Conservation (phyloP, 306 rosid species). For the Aeschynomene evenia region DNA sequence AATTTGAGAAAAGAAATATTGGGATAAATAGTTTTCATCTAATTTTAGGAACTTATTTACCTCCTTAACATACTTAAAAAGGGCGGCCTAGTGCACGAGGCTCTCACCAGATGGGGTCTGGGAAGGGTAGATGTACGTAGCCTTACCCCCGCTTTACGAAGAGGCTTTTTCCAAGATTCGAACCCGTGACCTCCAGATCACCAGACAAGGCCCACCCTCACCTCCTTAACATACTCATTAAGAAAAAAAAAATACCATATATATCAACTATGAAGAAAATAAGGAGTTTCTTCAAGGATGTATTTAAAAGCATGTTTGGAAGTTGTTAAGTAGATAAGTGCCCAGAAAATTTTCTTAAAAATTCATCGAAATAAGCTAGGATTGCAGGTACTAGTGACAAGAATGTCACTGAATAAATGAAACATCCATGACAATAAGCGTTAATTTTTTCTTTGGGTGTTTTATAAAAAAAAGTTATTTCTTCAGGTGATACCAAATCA, state of each 20-base stretch:
- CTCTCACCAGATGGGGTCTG: too few species aligned
- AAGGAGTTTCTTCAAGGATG: neutral
- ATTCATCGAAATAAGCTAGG: constrained; percentile 1
- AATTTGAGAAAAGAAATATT: neutral
- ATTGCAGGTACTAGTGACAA: neutral
- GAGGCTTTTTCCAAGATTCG: too few species aligned
- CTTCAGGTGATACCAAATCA: neutral
- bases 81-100: too few species aligned
- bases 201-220: too few species aligned
- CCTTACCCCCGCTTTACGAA: too few species aligned
- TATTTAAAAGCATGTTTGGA: neutral
- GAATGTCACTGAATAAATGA: neutral
- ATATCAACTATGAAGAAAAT: constrained; percentile 10
- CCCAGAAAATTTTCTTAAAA: neutral
- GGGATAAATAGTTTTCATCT: neutral
- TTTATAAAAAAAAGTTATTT: too few species aligned
- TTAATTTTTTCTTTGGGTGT: neutral
- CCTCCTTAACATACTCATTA: neutral
- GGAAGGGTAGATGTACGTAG: too few species aligned
- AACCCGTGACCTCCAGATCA: too few species aligned
- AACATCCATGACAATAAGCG: neutral
- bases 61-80: neutral
- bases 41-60: constrained; percentile 5
- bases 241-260: neutral
- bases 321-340: neutral